These are phyloP conservation scores for Ganoderma boninense DNA, from an alignment of 1,284 basidiomycete genomes.

Conservation along the genomic window DNA sequence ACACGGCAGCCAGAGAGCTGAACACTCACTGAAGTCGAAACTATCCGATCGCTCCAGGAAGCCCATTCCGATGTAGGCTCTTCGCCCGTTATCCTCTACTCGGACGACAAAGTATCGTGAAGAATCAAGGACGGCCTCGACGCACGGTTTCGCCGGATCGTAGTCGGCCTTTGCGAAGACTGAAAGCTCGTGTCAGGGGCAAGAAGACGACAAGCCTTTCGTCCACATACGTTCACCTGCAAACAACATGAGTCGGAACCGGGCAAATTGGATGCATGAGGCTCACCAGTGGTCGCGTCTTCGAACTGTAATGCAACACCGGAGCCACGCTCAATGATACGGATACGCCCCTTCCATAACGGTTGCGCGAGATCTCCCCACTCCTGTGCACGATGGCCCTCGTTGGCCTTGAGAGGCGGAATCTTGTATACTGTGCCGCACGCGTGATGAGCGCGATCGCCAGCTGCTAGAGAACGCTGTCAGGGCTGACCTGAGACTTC, in stretches of 20 bases:
- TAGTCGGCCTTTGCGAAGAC: slow-evolving; percentile 95
- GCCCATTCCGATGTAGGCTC: slow-evolving; percentile 94
- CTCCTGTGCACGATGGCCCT: slow-evolving; percentile 86
- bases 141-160: slow-evolving; percentile 80
- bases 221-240: slow-evolving; percentile 36
- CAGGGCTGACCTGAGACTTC: slow-evolving; percentile 80
- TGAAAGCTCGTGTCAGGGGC: slow-evolving; percentile 38
- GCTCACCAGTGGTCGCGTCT: slow-evolving; percentile 76
- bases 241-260: neutral
- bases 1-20: neutral
- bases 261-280: neutral
- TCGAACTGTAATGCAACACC: slow-evolving; percentile 75
- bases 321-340: slow-evolving; percentile 79
- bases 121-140: slow-evolving; percentile 96
- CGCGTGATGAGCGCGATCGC: slow-evolving; percentile 25
- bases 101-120: slow-evolving; percentile 96
- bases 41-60: slow-evolving; percentile 92
- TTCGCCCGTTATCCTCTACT: slow-evolving; percentile 87
- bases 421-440: slow-evolving; percentile 74
- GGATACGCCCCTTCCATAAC: slow-evolving; percentile 90
- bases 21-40: slow-evolving; percentile 88
- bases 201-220: neutral
- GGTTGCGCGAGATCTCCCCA: slow-evolving; percentile 86
- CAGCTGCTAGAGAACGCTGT: slow-evolving; percentile 6
- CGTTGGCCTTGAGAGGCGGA: slow-evolving; percentile 83